Conservation (phyloP, 805 yeast genomes). For the Kazachstania africana region DNA sequence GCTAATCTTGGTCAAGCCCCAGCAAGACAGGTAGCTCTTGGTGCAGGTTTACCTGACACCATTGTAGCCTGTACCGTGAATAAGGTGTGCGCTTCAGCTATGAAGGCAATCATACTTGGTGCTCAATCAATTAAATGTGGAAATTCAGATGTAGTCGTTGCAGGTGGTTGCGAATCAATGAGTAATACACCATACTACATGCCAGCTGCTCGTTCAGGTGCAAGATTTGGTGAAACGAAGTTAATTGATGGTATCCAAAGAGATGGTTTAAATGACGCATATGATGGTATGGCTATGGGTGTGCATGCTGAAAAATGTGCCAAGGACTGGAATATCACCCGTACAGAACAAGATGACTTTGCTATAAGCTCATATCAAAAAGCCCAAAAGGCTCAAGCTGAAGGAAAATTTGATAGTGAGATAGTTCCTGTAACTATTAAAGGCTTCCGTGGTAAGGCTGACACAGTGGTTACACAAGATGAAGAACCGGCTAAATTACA, state of each 20-base stretch:
- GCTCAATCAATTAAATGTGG: conserved; percentile 87
- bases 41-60: conserved; percentile 72
- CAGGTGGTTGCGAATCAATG: conserved; percentile 98
- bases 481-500: conserved; percentile 76
- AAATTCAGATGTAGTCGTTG: conserved; percentile 81
- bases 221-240: conserved; percentile 74
- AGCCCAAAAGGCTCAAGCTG: conserved; percentile 69
- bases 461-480: conserved; percentile 55
- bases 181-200: conserved; percentile 88
- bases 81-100: conserved; percentile 95
- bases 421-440: conserved; percentile 81
- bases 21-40: conserved; percentile 92
- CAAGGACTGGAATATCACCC: conserved; percentile 56
- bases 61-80: conserved; percentile 84
- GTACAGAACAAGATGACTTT: conserved; percentile 83
- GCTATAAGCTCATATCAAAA: conserved; percentile 78
- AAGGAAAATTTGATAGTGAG: conserved; percentile 73
- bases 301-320: conserved; percentile 97
- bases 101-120: conserved; percentile 82
- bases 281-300: conserved; percentile 86
- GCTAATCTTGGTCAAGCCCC: conserved; percentile 97
- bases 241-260: conserved; percentile 81
- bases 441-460: conserved; percentile 88
- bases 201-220: conserved; percentile 76
- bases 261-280: conserved; percentile 92